Evolutionary conservation across 2,329 filamentous ascomycete species (phyloP).

Genomic region (Pseudogymnoascus pannorum): DNA sequence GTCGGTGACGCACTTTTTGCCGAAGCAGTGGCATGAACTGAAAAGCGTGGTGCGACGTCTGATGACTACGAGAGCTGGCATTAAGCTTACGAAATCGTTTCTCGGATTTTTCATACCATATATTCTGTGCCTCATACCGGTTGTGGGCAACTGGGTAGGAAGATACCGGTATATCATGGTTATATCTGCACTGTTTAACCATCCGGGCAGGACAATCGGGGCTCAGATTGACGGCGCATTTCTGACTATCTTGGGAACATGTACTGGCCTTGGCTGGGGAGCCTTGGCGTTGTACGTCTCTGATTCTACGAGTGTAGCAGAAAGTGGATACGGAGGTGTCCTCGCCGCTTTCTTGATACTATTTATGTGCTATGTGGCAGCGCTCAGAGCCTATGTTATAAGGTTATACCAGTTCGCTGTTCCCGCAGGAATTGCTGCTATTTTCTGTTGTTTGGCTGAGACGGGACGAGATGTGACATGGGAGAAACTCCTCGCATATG

Average conservation of each 20-base stretch:
- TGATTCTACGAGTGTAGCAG: conserved; percentile 39
- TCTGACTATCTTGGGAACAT: conserved; percentile 46
- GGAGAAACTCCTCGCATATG: conserved; percentile 45
- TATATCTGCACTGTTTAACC: conserved; percentile 50
- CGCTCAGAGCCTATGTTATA: conserved; percentile 47
- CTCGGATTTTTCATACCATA: conserved; percentile 51
- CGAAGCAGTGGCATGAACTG: conserved; percentile 40
- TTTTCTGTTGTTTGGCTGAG: conserved; percentile 46
- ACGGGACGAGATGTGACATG: conserved; percentile 40
- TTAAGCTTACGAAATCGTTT: conserved; percentile 46
- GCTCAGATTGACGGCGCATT: conserved; percentile 50
- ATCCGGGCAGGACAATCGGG: conserved; percentile 48
- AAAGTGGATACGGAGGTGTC: conserved; percentile 45
- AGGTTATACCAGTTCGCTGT: conserved; percentile 49
- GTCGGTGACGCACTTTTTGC: conserved; percentile 40
- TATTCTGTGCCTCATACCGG: conserved; percentile 45
- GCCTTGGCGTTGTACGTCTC: conserved; percentile 47
- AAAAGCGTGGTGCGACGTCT: conserved; percentile 35
- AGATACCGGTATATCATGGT: conserved; percentile 48
- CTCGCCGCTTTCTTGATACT: conserved; percentile 47
- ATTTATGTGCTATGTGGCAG: conserved; percentile 45
- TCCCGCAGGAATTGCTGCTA: conserved; percentile 48
- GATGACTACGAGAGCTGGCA: conserved; percentile 42
- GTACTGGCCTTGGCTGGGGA: conserved; percentile 48
- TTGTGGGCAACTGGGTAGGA: conserved; percentile 43